Base-by-base conservation (phyloP, 768 basidiomycete species). In the Agrocybe pediades region DNA sequence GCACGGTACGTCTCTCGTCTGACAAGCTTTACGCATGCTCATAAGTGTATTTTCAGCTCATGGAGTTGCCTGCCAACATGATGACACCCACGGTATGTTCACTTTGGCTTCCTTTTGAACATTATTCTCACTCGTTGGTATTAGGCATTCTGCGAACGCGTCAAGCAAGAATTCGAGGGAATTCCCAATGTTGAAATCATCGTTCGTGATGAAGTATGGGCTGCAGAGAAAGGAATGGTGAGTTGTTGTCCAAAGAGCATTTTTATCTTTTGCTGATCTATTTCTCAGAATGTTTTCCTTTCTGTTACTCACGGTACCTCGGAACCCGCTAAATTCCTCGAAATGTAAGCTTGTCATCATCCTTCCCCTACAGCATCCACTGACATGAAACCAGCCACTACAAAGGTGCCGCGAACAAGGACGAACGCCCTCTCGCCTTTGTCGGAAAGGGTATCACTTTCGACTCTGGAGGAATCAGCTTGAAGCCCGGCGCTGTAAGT, bases 401-500 rank as follows among this genome's bases (percentile, higher is more conserved):
- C 79, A 86, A 86, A 26, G 91, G 91, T n/a, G 86, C 82, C 1
- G 65, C 79, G 2, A 70, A 77, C 51, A 73, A 77, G 56, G 70
- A 78, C 46, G 84, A 74, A 0, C 75, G 75, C 49, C 91, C 90
- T 2, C 74, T 91, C 13, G 87, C 84, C 2, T 77, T 92, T 55
- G 90, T 95, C 29, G 92, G 92, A 27, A 94, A 95, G 67, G 92
- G 92, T 55, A 86, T 95, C 65, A 93, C 92, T 15, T 95, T 95
- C 58, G 92, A 95, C 68, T 84, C 85, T 2, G 92, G 92, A 76
- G 91, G 91, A 60, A 93, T 93, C 68, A 88, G 87, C 54, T 71
- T 95, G 68, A 95, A 95, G 71, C 84, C 89, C n/a, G 65, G 78
- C 27, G 77, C 78, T 27, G 90, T 86, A 56, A 62, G 82, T 76